Evolutionary conservation across 2,329 filamentous ascomycete species (phyloP).

Genomic region (Arthrobotrys musiformis): DNA sequence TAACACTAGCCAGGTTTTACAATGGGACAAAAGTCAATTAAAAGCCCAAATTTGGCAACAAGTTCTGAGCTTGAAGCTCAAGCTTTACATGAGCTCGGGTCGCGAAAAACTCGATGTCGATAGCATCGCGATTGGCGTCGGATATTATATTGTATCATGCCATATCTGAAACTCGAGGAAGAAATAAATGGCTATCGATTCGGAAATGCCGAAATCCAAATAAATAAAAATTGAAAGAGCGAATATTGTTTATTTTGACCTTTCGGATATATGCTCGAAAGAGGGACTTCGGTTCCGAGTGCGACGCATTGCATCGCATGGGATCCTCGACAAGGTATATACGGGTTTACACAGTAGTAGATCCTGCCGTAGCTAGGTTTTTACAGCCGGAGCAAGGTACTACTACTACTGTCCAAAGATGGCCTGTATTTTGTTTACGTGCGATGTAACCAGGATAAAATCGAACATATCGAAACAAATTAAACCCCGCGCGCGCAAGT

Average conservation of each 20-base stretch:
- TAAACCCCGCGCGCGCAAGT: background rate
- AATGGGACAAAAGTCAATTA: too few relatives aligned
- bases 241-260: slow-evolving; percentile 2
- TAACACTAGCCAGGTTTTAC: too few relatives aligned
- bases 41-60: too few relatives aligned
- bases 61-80: too few relatives aligned
- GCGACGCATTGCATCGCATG: slow-evolving; percentile 15
- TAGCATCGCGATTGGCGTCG: too few relatives aligned
- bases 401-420: too few relatives aligned
- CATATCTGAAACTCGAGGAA: too few relatives aligned
- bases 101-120: too few relatives aligned
- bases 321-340: slow-evolving; percentile 16
- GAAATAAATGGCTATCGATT: too few relatives aligned
- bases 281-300: background rate
- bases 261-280: slow-evolving; percentile 8
- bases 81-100: too few relatives aligned
- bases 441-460: background rate
- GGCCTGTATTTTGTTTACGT: slow-evolving; percentile 1
- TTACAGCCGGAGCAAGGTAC: background rate
- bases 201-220: background rate
- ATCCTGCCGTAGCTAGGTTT: background rate
- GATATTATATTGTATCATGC: too few relatives aligned
- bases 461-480: too few relatives aligned
- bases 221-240: background rate
- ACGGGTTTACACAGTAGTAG: background rate